These are phyloP conservation scores for Epichloe uncinata DNA, from an alignment of 2,329 filamentous ascomycete genomes.

Conservation along the genomic window DNA sequence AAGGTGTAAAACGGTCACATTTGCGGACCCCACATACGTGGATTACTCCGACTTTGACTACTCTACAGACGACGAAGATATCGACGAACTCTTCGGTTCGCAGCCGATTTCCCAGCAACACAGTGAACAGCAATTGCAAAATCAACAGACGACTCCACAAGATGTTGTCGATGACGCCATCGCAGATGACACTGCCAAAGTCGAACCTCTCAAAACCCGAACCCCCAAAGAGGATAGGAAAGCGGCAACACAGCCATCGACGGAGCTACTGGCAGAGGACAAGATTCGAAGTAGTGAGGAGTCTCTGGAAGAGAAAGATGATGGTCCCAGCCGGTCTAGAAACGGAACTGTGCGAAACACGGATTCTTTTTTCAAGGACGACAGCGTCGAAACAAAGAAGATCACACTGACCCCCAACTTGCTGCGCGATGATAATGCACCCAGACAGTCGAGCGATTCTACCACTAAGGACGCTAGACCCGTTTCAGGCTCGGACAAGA, in stretches of 20 bases:
- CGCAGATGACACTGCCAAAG: constrained; percentile 39
- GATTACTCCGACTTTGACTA: constrained; percentile 82
- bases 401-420: constrained; percentile 92
- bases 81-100: constrained; percentile 30
- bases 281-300: constrained; percentile 49
- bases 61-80: constrained; percentile 57
- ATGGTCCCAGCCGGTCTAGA: constrained; percentile 49
- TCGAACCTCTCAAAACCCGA: constrained; percentile 41
- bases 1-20: constrained; percentile 77
- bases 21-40: constrained; percentile 72
- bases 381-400: constrained; percentile 89
- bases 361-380: constrained; percentile 98
- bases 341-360: constrained; percentile 84
- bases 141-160: constrained; percentile 13
- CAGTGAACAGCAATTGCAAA: constrained; percentile 16
- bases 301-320: constrained; percentile 41
- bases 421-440: constrained; percentile 61
- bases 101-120: constrained; percentile 19
- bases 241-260: constrained; percentile 20
- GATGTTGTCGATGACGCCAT: constrained; percentile 16
- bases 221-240: constrained; percentile 26
- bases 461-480: constrained; percentile 36
- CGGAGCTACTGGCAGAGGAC: constrained; percentile 20
- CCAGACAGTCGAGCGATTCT: constrained; percentile 38
- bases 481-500: constrained; percentile 61